Conservation (phyloP, 169 alveolate genomes). For the Eimeria sp. region DNA sequence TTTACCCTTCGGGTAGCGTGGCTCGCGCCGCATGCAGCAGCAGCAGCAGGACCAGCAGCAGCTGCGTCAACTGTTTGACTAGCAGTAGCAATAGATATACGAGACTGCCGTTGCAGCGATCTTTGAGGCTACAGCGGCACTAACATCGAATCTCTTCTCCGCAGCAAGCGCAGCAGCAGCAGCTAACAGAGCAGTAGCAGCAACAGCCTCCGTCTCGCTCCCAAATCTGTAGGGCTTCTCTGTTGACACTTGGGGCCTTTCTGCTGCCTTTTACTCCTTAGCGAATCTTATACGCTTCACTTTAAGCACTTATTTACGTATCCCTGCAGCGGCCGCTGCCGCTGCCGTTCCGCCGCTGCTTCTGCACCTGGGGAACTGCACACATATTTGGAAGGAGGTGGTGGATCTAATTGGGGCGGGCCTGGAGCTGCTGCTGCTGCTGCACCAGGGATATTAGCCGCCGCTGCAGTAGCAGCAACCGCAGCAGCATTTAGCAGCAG, state of each 20-base stretch:
- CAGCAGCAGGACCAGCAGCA: slow-evolving; percentile 16
- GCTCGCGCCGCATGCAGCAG: slow-evolving; percentile 10
- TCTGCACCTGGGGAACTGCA: background rate
- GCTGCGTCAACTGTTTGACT: background rate
- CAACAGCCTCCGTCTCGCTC: background rate
- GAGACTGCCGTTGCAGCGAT: background rate
- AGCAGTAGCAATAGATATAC: background rate
- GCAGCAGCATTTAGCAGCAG: slow-evolving; percentile 38
- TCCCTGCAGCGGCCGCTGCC: slow-evolving; percentile 20
- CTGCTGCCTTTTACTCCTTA: background rate
- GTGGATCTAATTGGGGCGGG: background rate
- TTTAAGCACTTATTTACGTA: background rate
- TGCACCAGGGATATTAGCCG: slow-evolving; percentile 27
- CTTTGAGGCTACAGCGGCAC: background rate
- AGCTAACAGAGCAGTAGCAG: slow-evolving; percentile 31
- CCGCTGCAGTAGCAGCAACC: background rate
- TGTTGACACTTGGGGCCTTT: background rate
- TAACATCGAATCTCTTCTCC: background rate
- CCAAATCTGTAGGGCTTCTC: background rate
- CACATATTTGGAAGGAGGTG: background rate
- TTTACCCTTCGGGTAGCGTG: background rate
- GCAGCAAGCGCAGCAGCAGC: slow-evolving; percentile 20
- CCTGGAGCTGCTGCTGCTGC: slow-evolving; percentile 59
- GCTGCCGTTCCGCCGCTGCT: slow-evolving; percentile 30
- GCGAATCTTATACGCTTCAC: background rate